These are phyloP conservation scores for Kodamaea jinghongensis DNA, from an alignment of 805 yeast genomes.

Conservation along the genomic window DNA sequence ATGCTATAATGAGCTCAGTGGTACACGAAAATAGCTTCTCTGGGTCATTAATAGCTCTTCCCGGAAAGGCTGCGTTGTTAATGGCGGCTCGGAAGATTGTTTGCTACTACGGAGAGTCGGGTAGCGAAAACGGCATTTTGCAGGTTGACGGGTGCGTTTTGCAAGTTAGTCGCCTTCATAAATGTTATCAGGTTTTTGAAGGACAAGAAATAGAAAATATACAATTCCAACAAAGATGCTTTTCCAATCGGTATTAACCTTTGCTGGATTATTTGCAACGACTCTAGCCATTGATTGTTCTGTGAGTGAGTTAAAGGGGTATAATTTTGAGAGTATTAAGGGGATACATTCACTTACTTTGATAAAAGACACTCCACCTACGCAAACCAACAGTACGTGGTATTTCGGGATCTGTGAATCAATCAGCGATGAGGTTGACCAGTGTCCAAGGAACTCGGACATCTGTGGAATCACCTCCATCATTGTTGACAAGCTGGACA, in stretches of 20 bases:
- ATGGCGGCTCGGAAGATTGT: too few relatives aligned
- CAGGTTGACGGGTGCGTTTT: too few relatives aligned
- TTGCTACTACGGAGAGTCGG: too few relatives aligned
- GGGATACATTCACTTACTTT: conserved; percentile 44
- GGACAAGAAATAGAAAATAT: too few relatives aligned
- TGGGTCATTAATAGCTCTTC: too few relatives aligned
- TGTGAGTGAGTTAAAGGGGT: conserved; percentile 32
- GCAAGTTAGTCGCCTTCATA: too few relatives aligned
- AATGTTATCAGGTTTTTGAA: too few relatives aligned
- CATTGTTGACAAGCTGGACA: conserved; percentile 40
- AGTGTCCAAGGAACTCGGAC: conserved; percentile 70
- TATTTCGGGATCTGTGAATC: conserved; percentile 67
- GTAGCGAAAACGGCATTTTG: too few relatives aligned
- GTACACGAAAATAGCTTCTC: too few relatives aligned
- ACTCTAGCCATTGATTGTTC: conserved; percentile 33
- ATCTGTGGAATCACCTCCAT: conserved; percentile 73
- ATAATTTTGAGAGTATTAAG: conserved; percentile 46
- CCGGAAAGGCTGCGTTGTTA: too few relatives aligned
- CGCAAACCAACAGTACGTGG: conserved; percentile 62
- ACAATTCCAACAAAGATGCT: neutral
- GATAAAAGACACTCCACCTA: conserved; percentile 72
- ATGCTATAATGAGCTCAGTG: too few relatives aligned
- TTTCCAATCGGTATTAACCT: neutral
- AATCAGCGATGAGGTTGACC: conserved; percentile 33
- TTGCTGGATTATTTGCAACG: conserved; percentile 7